Base-by-base conservation (phyloP, 805 yeast species). In the Metschnikowia peoriensis region DNA sequence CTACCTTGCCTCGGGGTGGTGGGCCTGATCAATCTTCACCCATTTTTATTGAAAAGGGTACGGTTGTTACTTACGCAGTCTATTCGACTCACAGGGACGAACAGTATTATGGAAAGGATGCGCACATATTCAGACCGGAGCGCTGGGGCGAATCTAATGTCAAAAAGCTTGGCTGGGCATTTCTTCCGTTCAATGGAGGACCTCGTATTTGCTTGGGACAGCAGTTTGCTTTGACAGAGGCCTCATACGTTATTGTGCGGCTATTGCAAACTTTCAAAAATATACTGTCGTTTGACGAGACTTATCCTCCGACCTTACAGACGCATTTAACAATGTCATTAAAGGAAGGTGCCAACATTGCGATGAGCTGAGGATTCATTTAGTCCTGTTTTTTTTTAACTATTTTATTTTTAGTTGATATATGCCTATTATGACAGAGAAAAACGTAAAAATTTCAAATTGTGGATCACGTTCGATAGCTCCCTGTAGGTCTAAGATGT, bases 1-100 rank as follows among this genome's bases (percentile, higher is more conserved):
- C 83, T 8, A 69, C 74, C 8, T 67, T 80, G 50, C 84, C 84
- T 15, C 64, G 68, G 44, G 84, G 84, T 22, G 84, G 83, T 22
- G 83, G 81, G 10, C 44, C 52, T 1, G 76, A 78, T 54, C 66
- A 62, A 16, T 56, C 45, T 28, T 44, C 62, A 43, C 81, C 81
- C 12, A 55, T 78, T 2, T 67, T 71, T 49, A 66, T 79, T 16
- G 66, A 66, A 46, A 77, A 78, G 65, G 83, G 81, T 40, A 67
- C 71, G 22, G 65, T 62, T 15, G 74, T 78, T 27, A 65, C 65
- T 38, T 79, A 75, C 61, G 44, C 54, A 10, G 62, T 75, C 15
- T 73, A 71, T 55, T 61, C 72, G 14, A 72, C 78, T 59, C 84
- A 80, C 59, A 73, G 81, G 53, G 34, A 47, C 42, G 50, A 50